Percentiles rank a stretch among this genome's conserved stretches.
Conservation (phyloP, 495 filamentous ascomycete genomes). For the Annulohypoxylon nitens region DNA sequence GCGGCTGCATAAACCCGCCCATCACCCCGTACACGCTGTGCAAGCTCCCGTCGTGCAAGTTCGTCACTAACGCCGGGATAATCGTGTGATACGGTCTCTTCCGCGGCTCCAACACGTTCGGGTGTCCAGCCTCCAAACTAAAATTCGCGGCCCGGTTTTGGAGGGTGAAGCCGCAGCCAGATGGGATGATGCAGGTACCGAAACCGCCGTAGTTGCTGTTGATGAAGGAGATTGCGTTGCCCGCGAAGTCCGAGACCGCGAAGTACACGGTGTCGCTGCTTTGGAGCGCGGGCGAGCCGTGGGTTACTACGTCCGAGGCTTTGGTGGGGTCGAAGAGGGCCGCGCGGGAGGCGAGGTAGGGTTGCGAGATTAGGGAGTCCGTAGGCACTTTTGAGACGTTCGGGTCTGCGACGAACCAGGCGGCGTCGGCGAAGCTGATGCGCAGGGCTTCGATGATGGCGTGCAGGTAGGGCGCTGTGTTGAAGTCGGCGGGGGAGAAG, state of each 20-base stretch:
- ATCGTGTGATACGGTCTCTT: conserved; percentile 98
- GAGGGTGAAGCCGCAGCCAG: conserved; percentile 87
- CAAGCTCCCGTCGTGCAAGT: conserved; percentile 74
- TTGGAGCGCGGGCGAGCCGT: conserved; percentile 72
- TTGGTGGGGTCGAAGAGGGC: conserved; percentile 53
- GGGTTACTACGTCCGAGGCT: conserved; percentile 46
- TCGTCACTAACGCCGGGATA: conserved; percentile 91
- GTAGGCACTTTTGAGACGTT: conserved; percentile 74
- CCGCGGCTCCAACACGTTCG: conserved; percentile 81
- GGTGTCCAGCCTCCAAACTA: conserved; percentile 72
- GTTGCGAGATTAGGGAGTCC: conserved; percentile 67
- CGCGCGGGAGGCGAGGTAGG: conserved; percentile 59
- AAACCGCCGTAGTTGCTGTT: conserved; percentile 95
- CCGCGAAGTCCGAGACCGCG: conserved; percentile 78
- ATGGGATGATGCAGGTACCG: conserved; percentile 87
- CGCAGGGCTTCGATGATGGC: conserved; percentile 89
- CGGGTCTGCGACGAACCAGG: conserved; percentile 91
- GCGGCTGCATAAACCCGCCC: conserved; percentile 99
- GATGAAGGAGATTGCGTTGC: conserved; percentile 96
- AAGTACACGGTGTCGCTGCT: conserved; percentile 96
- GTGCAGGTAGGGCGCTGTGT: conserved; percentile 85
- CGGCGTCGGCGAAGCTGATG: conserved; percentile 91
- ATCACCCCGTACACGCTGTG: conserved; percentile 94
- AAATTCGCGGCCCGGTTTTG: conserved; percentile 96
- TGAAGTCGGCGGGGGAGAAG: conserved; percentile 79